Evolutionary conservation across 441 rosid genomes (phyloP).

Genomic region (Populus hybrid): DNA sequence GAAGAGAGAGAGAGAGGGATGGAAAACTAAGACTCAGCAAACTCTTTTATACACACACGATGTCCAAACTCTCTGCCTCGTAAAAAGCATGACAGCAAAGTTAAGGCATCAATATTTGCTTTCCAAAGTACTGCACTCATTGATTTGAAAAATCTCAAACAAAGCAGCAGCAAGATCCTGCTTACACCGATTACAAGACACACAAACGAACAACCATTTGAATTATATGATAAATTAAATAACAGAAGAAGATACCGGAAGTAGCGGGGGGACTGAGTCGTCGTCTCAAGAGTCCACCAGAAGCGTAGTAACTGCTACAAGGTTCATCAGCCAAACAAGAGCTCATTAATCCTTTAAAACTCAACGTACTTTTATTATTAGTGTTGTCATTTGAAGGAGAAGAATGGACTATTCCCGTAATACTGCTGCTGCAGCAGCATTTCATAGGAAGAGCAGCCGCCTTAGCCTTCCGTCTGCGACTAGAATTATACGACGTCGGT

Average conservation of each 20-base stretch:
- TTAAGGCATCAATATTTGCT: neutral
- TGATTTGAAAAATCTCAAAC: neutral
- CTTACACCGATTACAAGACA: neutral
- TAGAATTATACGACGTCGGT: conserved; percentile 11
- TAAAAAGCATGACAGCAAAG: neutral
- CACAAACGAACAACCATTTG: neutral
- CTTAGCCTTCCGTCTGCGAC: neutral
- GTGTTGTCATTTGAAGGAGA: neutral
- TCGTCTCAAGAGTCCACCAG: conserved; percentile 53
- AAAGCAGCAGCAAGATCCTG: neutral
- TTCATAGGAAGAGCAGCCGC: neutral
- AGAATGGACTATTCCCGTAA: neutral
- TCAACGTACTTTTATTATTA: conserved; percentile 31
- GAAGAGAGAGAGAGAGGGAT: neutral
- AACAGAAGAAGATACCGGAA: conserved; percentile 46
- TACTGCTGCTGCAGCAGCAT: neutral
- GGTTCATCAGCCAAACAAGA: conserved; percentile 76
- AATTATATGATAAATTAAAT: neutral
- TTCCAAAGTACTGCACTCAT: neutral
- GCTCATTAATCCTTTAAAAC: conserved; percentile 49
- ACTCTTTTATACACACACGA: neutral
- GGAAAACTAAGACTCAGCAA: neutral
- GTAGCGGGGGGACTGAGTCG: conserved; percentile 40
- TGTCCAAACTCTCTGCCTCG: neutral
- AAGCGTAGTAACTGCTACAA: conserved; percentile 47